phyloP scores from a whole-genome alignment of 2,329 filamentous ascomycete genomes.

The Ascomycota sp. region DNA sequence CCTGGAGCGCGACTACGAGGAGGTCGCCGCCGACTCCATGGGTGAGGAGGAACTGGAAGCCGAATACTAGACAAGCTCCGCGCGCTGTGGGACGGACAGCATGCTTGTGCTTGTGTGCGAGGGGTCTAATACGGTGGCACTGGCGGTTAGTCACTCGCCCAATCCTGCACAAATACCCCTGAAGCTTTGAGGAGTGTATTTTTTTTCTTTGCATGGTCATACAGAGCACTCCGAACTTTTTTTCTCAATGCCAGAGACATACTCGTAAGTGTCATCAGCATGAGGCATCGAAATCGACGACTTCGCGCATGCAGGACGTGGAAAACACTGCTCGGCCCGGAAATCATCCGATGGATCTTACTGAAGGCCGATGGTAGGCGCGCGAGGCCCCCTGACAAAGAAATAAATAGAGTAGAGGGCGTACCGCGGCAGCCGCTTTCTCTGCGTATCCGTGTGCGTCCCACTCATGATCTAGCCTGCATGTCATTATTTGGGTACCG shows the following conservation, averaged over 20 bases:
- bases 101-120: not conserved
- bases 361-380: slow-evolving; percentile 12
- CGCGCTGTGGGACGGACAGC: too few relatives aligned
- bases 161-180: slow-evolving; percentile 9
- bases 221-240: slow-evolving; percentile 13
- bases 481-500: not conserved
- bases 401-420: too few relatives aligned
- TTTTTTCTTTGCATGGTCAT: slow-evolving; percentile 15
- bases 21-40: slow-evolving; percentile 86
- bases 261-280: too few relatives aligned
- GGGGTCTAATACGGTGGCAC: slow-evolving; percentile 3
- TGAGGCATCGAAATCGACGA: too few relatives aligned
- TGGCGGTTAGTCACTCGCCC: slow-evolving; percentile 5
- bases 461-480: not conserved
- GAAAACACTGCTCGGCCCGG: too few relatives aligned
- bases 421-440: too few relatives aligned
- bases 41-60: slow-evolving; percentile 74
- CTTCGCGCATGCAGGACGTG: too few relatives aligned
- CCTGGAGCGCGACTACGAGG: slow-evolving; percentile 95
- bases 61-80: slow-evolving; percentile 51
- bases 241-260: slow-evolving; percentile 11
- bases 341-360: too few relatives aligned
- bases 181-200: slow-evolving; percentile 14
- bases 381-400: not conserved
- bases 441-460: too few relatives aligned